Conservation (phyloP, 2,329 filamentous ascomycete genomes). For the Fusarium mundagurra region DNA sequence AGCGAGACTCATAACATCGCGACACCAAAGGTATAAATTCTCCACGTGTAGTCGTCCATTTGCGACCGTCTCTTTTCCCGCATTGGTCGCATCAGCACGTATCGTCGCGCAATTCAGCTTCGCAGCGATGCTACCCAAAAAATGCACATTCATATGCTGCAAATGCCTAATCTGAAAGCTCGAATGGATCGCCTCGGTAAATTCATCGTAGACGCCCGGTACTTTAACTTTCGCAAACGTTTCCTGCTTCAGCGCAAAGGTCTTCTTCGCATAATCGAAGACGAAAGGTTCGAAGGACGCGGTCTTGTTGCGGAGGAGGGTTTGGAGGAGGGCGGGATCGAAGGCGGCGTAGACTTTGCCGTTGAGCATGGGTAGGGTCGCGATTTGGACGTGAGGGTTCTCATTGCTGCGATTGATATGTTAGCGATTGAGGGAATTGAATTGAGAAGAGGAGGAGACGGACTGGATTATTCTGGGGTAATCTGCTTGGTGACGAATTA, state of each 20-base stretch:
- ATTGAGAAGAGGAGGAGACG: neutral
- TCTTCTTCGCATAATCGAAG: constrained; percentile 49
- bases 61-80: constrained; percentile 16
- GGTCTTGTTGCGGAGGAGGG: constrained; percentile 52
- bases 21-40: constrained; percentile 53
- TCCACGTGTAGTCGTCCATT: constrained; percentile 43
- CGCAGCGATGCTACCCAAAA: constrained; percentile 20
- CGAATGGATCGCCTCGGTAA: constrained; percentile 46
- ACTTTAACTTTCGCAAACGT: constrained; percentile 39
- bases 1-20: constrained; percentile 51
- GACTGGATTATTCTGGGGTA: constrained; percentile 54
- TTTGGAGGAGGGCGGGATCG: constrained; percentile 50
- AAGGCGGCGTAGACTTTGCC: constrained; percentile 57
- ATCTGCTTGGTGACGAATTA: constrained; percentile 49
- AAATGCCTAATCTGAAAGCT: constrained; percentile 49
- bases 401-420: constrained; percentile 28
- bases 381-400: constrained; percentile 47
- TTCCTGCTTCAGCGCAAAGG: constrained; percentile 49
- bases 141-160: constrained; percentile 40
- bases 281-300: constrained; percentile 56
- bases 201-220: constrained; percentile 35
- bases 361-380: constrained; percentile 56
- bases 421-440: neutral
- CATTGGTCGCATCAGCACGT: neutral
- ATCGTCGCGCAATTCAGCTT: constrained; percentile 14